Evolutionary conservation across 2,329 filamentous ascomycete genomes (phyloP).

Genomic region (Daldinia sp.): DNA sequence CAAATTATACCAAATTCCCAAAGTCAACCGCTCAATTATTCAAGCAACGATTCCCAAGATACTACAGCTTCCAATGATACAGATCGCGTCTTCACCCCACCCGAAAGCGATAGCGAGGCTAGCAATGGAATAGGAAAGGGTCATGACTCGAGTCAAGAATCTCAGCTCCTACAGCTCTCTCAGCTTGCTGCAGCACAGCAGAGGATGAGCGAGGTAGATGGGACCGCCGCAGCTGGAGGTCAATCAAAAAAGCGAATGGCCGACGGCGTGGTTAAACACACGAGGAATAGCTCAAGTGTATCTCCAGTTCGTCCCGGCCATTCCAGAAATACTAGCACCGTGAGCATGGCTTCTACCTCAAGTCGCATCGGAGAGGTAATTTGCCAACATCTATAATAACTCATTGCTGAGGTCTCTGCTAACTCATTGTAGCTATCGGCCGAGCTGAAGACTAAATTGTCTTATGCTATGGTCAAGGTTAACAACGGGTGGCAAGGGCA

Average conservation of each 20-base stretch:
- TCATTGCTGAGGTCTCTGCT: conserved; percentile 36
- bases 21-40: conserved; percentile 47
- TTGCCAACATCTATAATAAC: conserved; percentile 46
- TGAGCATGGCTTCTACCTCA: conserved; percentile 70
- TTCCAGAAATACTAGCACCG: conserved; percentile 77
- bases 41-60: conserved; percentile 59
- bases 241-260: conserved; percentile 78
- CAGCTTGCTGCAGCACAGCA: conserved; percentile 67
- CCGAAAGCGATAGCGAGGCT: conserved; percentile 57
- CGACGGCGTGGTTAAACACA: conserved; percentile 76
- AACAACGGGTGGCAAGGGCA: conserved; percentile 89
- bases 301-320: conserved; percentile 67
- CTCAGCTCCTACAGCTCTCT: conserved; percentile 69
- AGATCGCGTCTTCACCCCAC: conserved; percentile 59
- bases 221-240: conserved; percentile 51
- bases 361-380: conserved; percentile 83
- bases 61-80: conserved; percentile 57
- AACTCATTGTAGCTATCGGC: conserved; percentile 50
- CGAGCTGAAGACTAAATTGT: conserved; percentile 84
- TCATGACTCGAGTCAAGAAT: conserved; percentile 64
- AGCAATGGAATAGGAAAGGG: conserved; percentile 56
- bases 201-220: conserved; percentile 58
- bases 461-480: conserved; percentile 94
- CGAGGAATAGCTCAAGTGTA: conserved; percentile 55
- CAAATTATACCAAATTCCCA: conserved; percentile 40